Base-by-base conservation (phyloP, 768 basidiomycete genomes). In the Candolleomyces eurysporus region DNA sequence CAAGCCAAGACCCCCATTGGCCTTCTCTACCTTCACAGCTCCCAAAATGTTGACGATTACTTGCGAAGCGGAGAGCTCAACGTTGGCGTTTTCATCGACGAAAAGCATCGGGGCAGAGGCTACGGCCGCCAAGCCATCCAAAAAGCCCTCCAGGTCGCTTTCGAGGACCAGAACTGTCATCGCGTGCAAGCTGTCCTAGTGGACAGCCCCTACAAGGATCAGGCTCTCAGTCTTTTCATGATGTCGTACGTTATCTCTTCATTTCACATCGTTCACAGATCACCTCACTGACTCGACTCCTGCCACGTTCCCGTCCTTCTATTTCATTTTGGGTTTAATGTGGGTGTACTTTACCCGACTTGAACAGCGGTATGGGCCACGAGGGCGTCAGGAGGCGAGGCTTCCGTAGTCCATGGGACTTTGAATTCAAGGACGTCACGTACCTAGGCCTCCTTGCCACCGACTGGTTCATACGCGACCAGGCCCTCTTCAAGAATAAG, bases 381-480 rank as follows among this genome's bases (percentile, higher is more conserved):
- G 89, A 91, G 71, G 89, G 89, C 50, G 83, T 78, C 9, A 80
- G 82, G 48, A 82, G 88, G 36, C 78, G 83, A 48, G 78, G 83
- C 0, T 82, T 85, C 58, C 82, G 71, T 66, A 79, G 79, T 62
- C 74, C 78, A 5, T 62, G 79, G 59, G 75, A 75, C 1, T 57
- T 66, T 2, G 72, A 78, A 50, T 88, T 84, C 84, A 85, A 80
- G 63, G 85, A 88, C 61, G 81, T 83, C 26, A 85, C 83, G 1
- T 83, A 84, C 64, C 71, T 88, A 39, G 86, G 80, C 7, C 77
- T 89, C 64, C 69, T 89, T 57, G 86, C 82, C 50, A 87, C 84
- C 0, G 87, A 89, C 49, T 88, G 85, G 85, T 58, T 73, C 26
- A 63, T 84, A 42, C 76, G 61, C 40, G 58, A 61, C 22, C 65